Percentiles rank a stretch among this genome's conserved stretches.
Evolutionary conservation across 2,329 filamentous ascomycete genomes (phyloP).

Genomic region (Remersonia thermophila): DNA sequence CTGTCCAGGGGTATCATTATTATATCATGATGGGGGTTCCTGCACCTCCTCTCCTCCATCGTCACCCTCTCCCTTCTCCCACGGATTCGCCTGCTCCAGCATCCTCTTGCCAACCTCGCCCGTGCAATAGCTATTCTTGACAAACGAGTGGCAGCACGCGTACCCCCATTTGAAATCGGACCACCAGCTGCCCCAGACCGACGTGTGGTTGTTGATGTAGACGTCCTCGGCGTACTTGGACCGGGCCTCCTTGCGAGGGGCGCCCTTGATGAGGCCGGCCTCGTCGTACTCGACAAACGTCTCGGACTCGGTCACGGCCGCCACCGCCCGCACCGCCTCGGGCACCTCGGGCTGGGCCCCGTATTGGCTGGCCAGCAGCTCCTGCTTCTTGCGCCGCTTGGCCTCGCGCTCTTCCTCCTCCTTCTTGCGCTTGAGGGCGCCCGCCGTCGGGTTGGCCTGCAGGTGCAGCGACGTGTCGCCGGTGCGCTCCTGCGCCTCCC

Average conservation of each 20-base stretch:
- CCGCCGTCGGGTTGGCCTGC: conserved; percentile 92
- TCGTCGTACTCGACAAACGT: conserved; percentile 91
- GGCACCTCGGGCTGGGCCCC: conserved; percentile 44
- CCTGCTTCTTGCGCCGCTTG: conserved; percentile 54
- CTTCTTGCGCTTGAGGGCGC: conserved; percentile 71
- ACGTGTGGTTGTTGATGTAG: conserved; percentile 77
- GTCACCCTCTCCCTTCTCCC: conserved; percentile 11
- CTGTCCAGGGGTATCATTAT: too few species aligned
- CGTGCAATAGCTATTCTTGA: conserved; percentile 97
- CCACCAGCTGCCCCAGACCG: conserved; percentile 98
- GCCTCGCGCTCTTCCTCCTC: conserved; percentile 61
- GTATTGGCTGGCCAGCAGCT: conserved; percentile 30
- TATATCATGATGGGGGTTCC: not conserved
- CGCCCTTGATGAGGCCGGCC: conserved; percentile 78
- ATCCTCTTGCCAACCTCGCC: conserved; percentile 66
- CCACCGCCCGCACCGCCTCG: conserved; percentile 50
- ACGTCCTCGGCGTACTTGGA: conserved; percentile 91
- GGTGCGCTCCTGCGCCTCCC: conserved; percentile 81
- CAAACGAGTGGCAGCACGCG: conserved; percentile 80
- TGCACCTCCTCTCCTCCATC: conserved; percentile 1
- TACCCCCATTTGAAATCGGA: conserved; percentile 91
- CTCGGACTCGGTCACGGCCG: conserved; percentile 68
- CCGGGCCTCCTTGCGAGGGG: conserved; percentile 59
- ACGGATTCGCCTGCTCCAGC: conserved; percentile 33
- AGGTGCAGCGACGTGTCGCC: conserved; percentile 74